Conservation (phyloP, 352 stramenopile genomes). For the Globisporangium sylvaticum region DNA sequence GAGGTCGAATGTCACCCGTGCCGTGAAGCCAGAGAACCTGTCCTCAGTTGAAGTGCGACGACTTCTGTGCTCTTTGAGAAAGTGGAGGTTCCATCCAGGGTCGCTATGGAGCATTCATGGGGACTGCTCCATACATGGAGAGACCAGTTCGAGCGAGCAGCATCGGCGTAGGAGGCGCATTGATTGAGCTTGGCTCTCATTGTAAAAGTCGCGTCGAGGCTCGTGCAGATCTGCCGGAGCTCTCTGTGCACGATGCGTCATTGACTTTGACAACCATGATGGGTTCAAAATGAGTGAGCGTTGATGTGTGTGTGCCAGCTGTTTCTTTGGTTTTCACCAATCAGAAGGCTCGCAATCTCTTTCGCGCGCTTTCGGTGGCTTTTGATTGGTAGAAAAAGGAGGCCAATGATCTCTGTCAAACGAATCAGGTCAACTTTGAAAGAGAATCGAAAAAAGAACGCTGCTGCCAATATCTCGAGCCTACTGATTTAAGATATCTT, state of each 20-base stretch:
- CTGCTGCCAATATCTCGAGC: too few relatives aligned
- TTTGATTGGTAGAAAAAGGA: background rate
- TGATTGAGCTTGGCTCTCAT: too few relatives aligned
- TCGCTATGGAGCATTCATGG: too few relatives aligned
- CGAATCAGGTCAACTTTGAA: background rate
- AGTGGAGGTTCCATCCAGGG: too few relatives aligned
- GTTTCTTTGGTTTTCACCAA: background rate
- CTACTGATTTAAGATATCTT: background rate
- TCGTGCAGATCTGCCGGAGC: background rate
- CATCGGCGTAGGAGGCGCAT: too few relatives aligned
- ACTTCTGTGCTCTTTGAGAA: too few relatives aligned
- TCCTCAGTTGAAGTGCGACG: too few relatives aligned
- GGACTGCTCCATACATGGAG: too few relatives aligned
- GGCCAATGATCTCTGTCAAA: background rate
- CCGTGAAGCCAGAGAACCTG: too few relatives aligned
- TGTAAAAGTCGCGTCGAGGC: background rate
- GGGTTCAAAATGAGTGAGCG: background rate
- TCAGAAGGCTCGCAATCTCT: background rate
- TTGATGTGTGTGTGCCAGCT: conserved; percentile 1
- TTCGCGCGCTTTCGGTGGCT: background rate
- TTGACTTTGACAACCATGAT: background rate
- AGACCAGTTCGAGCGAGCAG: too few relatives aligned
- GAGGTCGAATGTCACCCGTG: too few relatives aligned
- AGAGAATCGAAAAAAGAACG: background rate
- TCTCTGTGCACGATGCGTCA: background rate